Evolutionary conservation across 345 rosid genomes (phyloP).

Genomic region (Citrus maxima): DNA sequence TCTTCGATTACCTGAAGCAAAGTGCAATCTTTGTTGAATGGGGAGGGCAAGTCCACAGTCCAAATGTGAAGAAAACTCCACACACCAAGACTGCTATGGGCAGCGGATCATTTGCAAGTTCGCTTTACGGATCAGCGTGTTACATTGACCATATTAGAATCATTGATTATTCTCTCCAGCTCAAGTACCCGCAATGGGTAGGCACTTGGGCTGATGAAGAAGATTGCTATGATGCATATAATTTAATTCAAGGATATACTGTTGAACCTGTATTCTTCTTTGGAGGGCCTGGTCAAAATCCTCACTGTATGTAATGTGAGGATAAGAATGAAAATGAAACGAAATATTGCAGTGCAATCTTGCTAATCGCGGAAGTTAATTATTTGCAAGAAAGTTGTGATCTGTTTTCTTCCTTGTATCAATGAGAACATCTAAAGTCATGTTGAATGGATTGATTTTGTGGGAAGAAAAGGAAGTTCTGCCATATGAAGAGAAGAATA

Average conservation of each 20-base stretch:
- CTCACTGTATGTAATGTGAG: conserved; percentile 24
- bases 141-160: conserved; percentile 38
- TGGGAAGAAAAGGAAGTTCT: not conserved
- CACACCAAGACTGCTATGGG: conserved; percentile 61
- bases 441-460: not conserved
- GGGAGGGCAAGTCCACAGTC: conserved; percentile 61
- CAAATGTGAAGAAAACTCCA: conserved; percentile 34
- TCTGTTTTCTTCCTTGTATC: not conserved
- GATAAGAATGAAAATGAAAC: not conserved
- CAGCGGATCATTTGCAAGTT: conserved; percentile 31
- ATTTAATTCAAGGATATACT: conserved; percentile 2
- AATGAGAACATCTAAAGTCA: not conserved
- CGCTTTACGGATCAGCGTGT: conserved; percentile 8
- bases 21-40: conserved; percentile 47
- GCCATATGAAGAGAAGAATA: no score
- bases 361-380: not conserved
- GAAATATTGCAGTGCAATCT: not conserved
- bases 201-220: conserved; percentile 22
- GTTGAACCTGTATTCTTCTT: conserved; percentile 38
- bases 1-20: conserved; percentile 22
- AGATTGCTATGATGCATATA: conserved; percentile 29
- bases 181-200: conserved; percentile 38
- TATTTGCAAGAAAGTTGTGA: not conserved
- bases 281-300: conserved; percentile 47
- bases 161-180: conserved; percentile 27